Conservation (phyloP, 2,329 filamentous ascomycete genomes). For the Fusarium odoratissimum region DNA sequence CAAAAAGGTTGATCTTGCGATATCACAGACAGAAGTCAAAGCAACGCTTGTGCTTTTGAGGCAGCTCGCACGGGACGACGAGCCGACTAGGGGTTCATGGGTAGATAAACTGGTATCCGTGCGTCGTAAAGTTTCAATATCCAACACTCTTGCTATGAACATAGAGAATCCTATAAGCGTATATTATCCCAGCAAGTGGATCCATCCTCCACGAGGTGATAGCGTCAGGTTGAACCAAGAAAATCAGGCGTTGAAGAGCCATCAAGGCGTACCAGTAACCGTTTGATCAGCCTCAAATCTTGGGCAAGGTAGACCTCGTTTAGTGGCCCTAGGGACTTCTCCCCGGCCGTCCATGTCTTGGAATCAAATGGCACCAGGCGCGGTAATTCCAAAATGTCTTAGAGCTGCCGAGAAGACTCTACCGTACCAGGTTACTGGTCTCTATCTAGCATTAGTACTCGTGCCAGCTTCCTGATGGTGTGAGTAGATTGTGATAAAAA, state of each 20-base stretch:
- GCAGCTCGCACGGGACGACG: conserved; percentile 11
- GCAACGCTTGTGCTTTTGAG: conserved; percentile 2
- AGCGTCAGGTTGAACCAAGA: not conserved
- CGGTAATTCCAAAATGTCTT: conserved; percentile 14
- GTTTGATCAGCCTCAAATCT: conserved; percentile 10
- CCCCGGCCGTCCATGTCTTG: conserved; percentile 10
- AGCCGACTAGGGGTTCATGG: conserved; percentile 8
- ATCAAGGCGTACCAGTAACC: conserved; percentile 13
- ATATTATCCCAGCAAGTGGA: conserved; percentile 9
- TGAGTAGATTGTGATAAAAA: not conserved
- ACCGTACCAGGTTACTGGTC: conserved; percentile 6
- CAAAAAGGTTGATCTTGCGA: conserved; percentile 4
- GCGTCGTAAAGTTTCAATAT: conserved; percentile 1
- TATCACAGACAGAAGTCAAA: conserved; percentile 2
- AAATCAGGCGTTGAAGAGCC: not conserved
- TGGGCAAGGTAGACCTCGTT: conserved; percentile 2
- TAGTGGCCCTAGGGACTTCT: conserved; percentile 14
- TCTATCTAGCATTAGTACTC: not conserved
- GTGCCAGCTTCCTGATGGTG: not conserved
- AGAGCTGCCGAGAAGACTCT: conserved; percentile 6
- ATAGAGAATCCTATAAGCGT: not conserved
- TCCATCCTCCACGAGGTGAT: not conserved
- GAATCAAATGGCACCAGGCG: conserved; percentile 4
- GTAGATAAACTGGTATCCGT: conserved; percentile 15
- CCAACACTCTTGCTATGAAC: not conserved